These are phyloP conservation scores for Hortiboletus flavorubellus DNA, from an alignment of 768 basidiomycete genomes.

Conservation along the genomic window DNA sequence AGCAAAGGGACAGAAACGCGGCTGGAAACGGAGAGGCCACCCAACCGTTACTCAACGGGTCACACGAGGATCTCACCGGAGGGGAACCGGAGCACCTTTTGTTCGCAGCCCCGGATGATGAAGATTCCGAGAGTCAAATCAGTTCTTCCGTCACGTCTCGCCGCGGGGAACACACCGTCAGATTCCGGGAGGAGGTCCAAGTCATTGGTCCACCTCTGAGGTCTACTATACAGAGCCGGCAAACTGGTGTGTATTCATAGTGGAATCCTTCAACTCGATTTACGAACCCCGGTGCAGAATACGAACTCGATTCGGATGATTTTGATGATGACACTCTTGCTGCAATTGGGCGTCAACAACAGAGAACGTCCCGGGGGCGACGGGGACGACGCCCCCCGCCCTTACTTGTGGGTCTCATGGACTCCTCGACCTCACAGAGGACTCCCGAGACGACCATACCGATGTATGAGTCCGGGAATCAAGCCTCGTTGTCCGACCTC, in stretches of 20 bases:
- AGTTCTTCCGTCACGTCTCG: slow-evolving; percentile 35
- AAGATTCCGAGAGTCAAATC: slow-evolving; percentile 42
- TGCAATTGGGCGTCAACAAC: slow-evolving; percentile 32
- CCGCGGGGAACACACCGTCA: slow-evolving; percentile 47
- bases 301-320: slow-evolving; percentile 81
- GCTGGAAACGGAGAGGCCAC: slow-evolving; percentile 39
- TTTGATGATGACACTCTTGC: slow-evolving; percentile 52
- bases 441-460: slow-evolving; percentile 57
- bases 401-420: slow-evolving; percentile 75
- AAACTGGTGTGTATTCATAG: slow-evolving; percentile 61
- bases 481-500: slow-evolving; percentile 23
- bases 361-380: slow-evolving; percentile 24
- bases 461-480: slow-evolving; percentile 36
- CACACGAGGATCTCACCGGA: slow-evolving; percentile 39
- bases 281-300: slow-evolving; percentile 48
- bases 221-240: slow-evolving; percentile 74
- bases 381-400: slow-evolving; percentile 61
- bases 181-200: slow-evolving; percentile 67
- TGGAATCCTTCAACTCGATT: slow-evolving; percentile 4
- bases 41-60: slow-evolving; percentile 55
- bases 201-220: slow-evolving; percentile 65
- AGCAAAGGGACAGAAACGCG: slow-evolving; percentile 27
- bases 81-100: slow-evolving; percentile 36
- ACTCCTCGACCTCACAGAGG: slow-evolving; percentile 53
- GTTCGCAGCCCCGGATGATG: slow-evolving; percentile 54